Evolutionary conservation across 2,329 filamentous ascomycete species (phyloP).

Genomic region (Xylariaceae sp.): DNA sequence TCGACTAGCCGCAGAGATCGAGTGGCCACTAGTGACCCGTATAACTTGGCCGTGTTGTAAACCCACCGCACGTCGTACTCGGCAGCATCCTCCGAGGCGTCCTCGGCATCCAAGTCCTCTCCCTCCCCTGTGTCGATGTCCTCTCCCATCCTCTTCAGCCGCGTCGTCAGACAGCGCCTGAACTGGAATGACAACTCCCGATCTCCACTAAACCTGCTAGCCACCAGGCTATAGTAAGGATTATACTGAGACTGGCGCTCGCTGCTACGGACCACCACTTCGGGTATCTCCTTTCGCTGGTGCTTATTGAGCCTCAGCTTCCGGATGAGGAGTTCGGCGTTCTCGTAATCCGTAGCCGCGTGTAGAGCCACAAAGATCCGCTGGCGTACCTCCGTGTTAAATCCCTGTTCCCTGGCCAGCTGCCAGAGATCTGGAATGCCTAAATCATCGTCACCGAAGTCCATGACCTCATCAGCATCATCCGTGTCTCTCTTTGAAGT

Average conservation of each 20-base stretch:
- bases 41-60: conserved; percentile 57
- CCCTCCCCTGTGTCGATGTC: conserved; percentile 60
- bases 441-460: conserved; percentile 45
- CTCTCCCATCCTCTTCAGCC: conserved; percentile 86
- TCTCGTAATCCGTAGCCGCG: conserved; percentile 79
- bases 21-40: conserved; percentile 53
- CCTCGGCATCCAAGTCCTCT: conserved; percentile 61
- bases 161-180: conserved; percentile 82
- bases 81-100: conserved; percentile 55
- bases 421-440: conserved; percentile 69
- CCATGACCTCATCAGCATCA: conserved; percentile 39
- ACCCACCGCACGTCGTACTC: conserved; percentile 56
- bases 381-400: conserved; percentile 83
- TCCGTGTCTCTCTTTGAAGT: conserved; percentile 15
- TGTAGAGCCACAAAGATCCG: conserved; percentile 94
- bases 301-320: conserved; percentile 85
- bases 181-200: conserved; percentile 80
- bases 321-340: conserved; percentile 77
- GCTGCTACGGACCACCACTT: conserved; percentile 84
- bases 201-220: conserved; percentile 74
- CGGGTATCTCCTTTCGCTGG: conserved; percentile 83
- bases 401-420: conserved; percentile 78
- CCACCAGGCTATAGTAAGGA: conserved; percentile 88
- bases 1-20: conserved; percentile 47
- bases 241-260: conserved; percentile 86